Evolutionary conservation across 495 filamentous ascomycete species (phyloP), one percentile per base, ranked within the genome.

Genomic region (Umbilicaria muhlenbergii): DNA sequence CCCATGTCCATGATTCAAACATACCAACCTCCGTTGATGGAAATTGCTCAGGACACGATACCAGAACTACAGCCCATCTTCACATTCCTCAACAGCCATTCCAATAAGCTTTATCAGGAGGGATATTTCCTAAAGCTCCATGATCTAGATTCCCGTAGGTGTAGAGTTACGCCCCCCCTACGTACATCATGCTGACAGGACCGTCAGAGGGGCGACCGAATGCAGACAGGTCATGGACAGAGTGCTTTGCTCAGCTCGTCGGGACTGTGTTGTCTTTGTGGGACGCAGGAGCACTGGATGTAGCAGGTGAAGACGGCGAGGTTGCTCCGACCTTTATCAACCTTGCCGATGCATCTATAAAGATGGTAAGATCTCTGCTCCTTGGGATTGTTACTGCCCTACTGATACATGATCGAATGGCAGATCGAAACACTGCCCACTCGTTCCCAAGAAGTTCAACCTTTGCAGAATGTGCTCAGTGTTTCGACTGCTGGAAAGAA

Each of bases 61-160:
- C 83, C 92, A 5, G 91, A 98, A 65, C 69, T 98, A 32, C 83
- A 86, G 59, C 91, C 86, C 18, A 91, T 96, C 51, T 96, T 96
- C 61, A 82, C 75, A 41, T 89, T 83, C 54, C 73, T 98, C 39
- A 98, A 94, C 62, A 93, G 81, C 59, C 92, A 96, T 61, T 77
- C 75, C 11, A 95, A 94, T 59, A 98, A 96, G 64, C 66, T 96
- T 38, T 98, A 95, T 58, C 86, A 94, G 37, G 91, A 98, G 63
- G 91, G 91, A 12, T 98, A 96, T 57, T 96, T 98, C 47, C 57
- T 98, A 52, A 98, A 96, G 58, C 60, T 96, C 36, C 88, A 92
- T 60, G 91, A 98, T 56, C 70, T 94, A 46, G 91, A 95, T 60
- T 77, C 74, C 34, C 75, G 88, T 94, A 71, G 42, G 83, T 72